Conservation (phyloP, 371 early-diverging fungal species). For the Mortierella sp. region DNA sequence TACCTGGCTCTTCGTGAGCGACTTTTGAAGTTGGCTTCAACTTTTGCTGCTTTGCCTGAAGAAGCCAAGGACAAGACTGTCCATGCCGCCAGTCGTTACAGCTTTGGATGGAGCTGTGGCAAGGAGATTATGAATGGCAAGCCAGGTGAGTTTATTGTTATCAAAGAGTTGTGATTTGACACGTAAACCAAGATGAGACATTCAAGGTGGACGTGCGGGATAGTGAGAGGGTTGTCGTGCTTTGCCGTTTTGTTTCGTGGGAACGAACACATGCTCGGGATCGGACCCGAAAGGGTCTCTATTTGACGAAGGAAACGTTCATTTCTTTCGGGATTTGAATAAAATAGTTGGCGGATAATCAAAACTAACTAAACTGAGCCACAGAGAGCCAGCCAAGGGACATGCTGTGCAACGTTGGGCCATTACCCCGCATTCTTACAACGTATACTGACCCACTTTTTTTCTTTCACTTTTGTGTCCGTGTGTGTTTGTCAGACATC, state of each 20-base stretch:
- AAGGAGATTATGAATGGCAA: conserved; percentile 74
- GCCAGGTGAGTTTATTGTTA: conserved; percentile 30
- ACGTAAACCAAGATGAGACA: background rate
- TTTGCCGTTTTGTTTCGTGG: background rate
- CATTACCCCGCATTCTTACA: conserved; percentile 28
- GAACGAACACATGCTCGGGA: conserved; percentile 4
- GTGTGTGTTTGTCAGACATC: conserved; percentile 29
- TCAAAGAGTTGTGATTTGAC: background rate
- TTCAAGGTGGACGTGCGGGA: background rate
- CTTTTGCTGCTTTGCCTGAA: conserved; percentile 65
- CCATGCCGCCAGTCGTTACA: conserved; percentile 62
- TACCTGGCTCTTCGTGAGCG: conserved; percentile 56
- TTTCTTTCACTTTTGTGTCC: conserved; percentile 3
- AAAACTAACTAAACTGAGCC: background rate
- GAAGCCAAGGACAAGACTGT: conserved; percentile 58
- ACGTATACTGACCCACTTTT: conserved; percentile 32
- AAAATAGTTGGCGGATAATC: background rate
- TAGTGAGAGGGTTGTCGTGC: too few species aligned
- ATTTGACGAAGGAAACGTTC: background rate
- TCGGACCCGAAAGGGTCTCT: background rate
- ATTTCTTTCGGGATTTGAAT: conserved; percentile 3
- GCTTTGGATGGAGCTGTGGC: conserved; percentile 74
- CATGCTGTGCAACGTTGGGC: conserved; percentile 18
- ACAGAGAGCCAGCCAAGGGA: background rate
- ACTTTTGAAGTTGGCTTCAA: conserved; percentile 64